Conservation (phyloP, 2,329 filamentous ascomycete genomes). For the Huntiella abstrusa region DNA sequence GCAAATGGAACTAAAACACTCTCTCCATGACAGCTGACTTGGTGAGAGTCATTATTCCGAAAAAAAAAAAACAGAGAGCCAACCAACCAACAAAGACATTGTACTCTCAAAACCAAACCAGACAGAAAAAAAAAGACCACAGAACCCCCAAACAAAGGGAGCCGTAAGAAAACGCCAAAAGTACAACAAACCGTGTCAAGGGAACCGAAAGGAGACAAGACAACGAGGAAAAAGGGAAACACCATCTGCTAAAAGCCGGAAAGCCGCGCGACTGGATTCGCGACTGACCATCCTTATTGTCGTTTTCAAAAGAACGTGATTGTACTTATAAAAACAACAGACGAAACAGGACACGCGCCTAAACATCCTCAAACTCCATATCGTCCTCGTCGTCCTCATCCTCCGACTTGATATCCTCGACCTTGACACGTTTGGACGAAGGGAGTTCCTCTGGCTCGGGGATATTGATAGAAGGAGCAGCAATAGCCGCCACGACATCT, state of each 20-base stretch:
- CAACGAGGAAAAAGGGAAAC: background rate
- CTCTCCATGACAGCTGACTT: too few species aligned
- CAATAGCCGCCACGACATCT: constrained; percentile 25
- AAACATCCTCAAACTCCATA: constrained; percentile 41
- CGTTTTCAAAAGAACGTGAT: background rate
- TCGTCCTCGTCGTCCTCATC: constrained; percentile 32
- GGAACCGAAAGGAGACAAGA: background rate
- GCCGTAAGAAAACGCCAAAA: background rate
- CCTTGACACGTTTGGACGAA: constrained; percentile 38
- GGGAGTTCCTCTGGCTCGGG: constrained; percentile 6
- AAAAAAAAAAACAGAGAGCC: too few species aligned
- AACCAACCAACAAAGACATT: too few species aligned
- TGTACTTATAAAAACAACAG: background rate
- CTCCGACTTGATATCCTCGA: constrained; percentile 27
- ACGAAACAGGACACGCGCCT: constrained; percentile 1
- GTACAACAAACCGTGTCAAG: background rate
- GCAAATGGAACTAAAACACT: background rate
- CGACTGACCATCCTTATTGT: too few species aligned
- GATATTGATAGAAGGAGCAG: constrained; percentile 9
- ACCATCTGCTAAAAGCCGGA: background rate
- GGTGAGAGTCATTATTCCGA: too few species aligned
- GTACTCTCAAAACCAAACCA: too few species aligned
- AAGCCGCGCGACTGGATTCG: too few species aligned
- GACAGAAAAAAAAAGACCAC: background rate
- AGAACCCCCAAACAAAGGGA: background rate